phyloP scores from a whole-genome alignment of 345 rosid genomes.

The Psidium guajava region DNA sequence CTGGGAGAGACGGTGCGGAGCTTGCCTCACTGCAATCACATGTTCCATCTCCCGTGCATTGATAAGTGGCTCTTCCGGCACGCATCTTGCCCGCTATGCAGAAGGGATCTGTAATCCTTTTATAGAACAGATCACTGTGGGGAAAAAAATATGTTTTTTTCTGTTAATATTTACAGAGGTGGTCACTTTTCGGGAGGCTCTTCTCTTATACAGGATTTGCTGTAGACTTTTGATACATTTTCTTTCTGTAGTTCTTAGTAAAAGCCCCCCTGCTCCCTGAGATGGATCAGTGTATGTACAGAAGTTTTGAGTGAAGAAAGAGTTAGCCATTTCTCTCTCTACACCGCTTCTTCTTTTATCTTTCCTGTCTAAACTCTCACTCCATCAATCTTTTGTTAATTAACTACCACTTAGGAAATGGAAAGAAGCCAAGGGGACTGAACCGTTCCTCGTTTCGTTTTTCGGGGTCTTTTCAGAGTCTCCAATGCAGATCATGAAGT shows the following conservation, averaged over 20 bases:
- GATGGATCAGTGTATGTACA: constrained; percentile 18
- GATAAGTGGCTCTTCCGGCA: constrained; percentile 88
- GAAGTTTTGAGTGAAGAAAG: constrained; percentile 14
- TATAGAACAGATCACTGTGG: not conserved
- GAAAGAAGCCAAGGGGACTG: not conserved
- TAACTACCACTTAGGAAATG: not conserved
- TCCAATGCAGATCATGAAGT: not conserved
- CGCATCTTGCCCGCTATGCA: constrained; percentile 95
- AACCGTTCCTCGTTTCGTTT: not conserved
- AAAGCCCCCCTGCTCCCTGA: not conserved
- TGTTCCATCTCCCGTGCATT: constrained; percentile 95
- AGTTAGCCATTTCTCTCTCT: not conserved
- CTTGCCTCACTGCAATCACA: constrained; percentile 94
- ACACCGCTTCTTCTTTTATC: not conserved
- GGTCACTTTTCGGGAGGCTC: not conserved
- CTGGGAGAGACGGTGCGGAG: constrained; percentile 83
- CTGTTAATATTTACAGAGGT: not conserved
- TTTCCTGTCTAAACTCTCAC: not conserved
- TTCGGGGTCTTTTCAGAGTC: not conserved
- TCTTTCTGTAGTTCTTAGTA: not conserved
- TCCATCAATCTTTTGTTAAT: not conserved
- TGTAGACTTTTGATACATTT: not conserved
- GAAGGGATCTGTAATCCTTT: constrained; percentile 57
- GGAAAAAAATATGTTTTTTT: not conserved
- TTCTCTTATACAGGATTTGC: not conserved